phyloP scores from a whole-genome alignment of 768 basidiomycete species.

The Trametes sanguinea region DNA sequence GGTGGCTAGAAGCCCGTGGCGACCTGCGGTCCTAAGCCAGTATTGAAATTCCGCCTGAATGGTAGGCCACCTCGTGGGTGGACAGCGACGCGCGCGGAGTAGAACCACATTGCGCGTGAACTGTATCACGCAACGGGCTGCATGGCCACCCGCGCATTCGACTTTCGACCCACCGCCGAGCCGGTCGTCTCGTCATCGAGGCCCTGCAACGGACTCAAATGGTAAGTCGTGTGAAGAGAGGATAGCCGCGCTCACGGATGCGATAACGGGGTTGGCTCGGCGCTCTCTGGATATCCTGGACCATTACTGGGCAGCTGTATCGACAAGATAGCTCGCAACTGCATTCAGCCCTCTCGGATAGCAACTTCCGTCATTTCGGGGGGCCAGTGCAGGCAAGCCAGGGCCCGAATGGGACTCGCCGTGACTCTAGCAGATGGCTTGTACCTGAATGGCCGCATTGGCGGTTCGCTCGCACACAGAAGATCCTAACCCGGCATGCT shows the following conservation, averaged over 20 bases:
- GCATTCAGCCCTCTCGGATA: too few relatives aligned
- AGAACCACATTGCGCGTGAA: neutral
- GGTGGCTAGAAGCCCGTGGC: neutral
- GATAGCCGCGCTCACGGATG: neutral
- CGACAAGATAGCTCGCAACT: too few relatives aligned
- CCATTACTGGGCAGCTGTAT: too few relatives aligned
- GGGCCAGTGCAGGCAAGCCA: neutral
- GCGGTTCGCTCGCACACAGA: neutral
- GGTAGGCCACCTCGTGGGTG: neutral
- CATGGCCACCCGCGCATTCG: neutral
- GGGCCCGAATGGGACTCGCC: neutral
- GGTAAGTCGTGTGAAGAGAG: neutral
- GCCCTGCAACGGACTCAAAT: neutral
- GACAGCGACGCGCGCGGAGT: neutral
- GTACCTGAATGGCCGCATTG: neutral
- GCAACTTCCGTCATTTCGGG: too few relatives aligned
- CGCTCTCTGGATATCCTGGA: too few relatives aligned
- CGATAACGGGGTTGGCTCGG: neutral
- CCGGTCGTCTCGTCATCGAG: conserved; percentile 4
- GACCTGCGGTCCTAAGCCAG: neutral
- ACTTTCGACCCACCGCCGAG: neutral
- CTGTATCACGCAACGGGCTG: neutral
- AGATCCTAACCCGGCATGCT: neutral
- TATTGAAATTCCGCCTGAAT: neutral
- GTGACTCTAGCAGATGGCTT: neutral